A percentile compares a stretch with the other conserved stretches of the same genome.
phyloP scores from a whole-genome alignment of 805 yeast genomes.

The Scheffersomyces coipomensis region DNA sequence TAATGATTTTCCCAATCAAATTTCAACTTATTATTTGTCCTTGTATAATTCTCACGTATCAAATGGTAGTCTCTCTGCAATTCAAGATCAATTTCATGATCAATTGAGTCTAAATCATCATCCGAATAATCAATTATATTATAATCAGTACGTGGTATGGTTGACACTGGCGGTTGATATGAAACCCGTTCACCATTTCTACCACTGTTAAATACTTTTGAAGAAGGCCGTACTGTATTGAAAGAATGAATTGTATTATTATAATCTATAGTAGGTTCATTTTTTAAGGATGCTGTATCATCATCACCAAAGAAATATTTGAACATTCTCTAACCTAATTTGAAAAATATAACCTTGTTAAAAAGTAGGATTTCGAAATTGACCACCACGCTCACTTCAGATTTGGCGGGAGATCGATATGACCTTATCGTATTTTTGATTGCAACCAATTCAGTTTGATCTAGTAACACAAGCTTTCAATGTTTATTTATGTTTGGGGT shows the following conservation, averaged over 20 bases:
- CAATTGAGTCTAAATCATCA: slow-evolving; percentile 13
- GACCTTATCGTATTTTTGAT: too few species aligned
- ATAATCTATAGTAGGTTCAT: slow-evolving; percentile 37
- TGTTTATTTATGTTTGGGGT: too few species aligned
- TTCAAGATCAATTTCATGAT: slow-evolving; percentile 10
- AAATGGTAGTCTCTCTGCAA: slow-evolving; percentile 1
- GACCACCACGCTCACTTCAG: too few species aligned
- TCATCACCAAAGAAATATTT: slow-evolving; percentile 7
- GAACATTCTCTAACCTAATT: slow-evolving; percentile 1
- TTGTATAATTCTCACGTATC: slow-evolving; percentile 3
- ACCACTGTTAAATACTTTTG: neutral
- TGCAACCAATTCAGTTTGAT: too few species aligned
- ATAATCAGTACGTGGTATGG: too few species aligned
- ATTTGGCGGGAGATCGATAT: too few species aligned
- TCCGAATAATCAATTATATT: slow-evolving; percentile 11
- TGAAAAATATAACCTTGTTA: too few species aligned
- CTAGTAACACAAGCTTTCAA: too few species aligned
- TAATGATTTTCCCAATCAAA: neutral
- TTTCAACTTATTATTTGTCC: neutral
- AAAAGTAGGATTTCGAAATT: too few species aligned
- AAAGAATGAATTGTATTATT: slow-evolving; percentile 18
- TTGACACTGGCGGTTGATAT: too few species aligned
- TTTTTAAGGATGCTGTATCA: slow-evolving; percentile 17
- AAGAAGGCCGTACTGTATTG: too few species aligned
- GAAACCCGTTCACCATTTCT: neutral